These are phyloP conservation scores for Medicago lupulina DNA, from an alignment of 306 rosid species.

Conservation along the genomic window DNA sequence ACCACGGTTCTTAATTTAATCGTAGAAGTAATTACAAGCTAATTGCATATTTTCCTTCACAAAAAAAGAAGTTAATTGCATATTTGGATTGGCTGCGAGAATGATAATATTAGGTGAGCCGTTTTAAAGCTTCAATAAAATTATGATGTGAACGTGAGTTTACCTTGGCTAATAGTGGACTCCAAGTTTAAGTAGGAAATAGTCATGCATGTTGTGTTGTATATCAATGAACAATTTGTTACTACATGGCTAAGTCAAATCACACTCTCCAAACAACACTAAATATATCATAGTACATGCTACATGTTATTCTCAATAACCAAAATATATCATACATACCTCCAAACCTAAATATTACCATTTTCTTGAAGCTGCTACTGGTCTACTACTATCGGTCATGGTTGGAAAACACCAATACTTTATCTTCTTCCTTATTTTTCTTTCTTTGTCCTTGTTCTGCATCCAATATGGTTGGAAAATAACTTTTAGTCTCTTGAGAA, in stretches of 20 bases:
- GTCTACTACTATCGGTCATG: constrained; percentile 31
- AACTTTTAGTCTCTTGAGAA: too few relatives aligned
- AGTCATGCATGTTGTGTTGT: too few relatives aligned
- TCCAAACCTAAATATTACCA: neutral
- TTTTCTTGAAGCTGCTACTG: neutral
- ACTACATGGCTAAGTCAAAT: neutral
- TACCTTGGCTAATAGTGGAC: too few relatives aligned
- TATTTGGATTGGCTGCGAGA: too few relatives aligned
- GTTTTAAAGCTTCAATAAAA: too few relatives aligned
- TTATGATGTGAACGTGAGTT: too few relatives aligned
- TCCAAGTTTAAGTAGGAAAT: too few relatives aligned
- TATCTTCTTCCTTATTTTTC: constrained; percentile 30
- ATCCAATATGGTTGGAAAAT: constrained; percentile 15
- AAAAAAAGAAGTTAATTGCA: too few relatives aligned
- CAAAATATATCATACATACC: constrained; percentile 3
- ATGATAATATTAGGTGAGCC: too few relatives aligned
- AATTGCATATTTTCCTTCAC: too few relatives aligned
- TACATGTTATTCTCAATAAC: constrained; percentile 23
- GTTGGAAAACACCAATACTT: constrained; percentile 43
- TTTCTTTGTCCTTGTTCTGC: constrained; percentile 36
- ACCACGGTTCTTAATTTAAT: neutral
- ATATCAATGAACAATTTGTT: too few relatives aligned
- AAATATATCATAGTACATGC: constrained; percentile 41
- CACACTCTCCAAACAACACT: constrained; percentile 22
- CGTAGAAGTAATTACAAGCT: too few relatives aligned